phyloP scores from a whole-genome alignment of 78 protist genomes.

The Planoprotostelium fungivorum region DNA sequence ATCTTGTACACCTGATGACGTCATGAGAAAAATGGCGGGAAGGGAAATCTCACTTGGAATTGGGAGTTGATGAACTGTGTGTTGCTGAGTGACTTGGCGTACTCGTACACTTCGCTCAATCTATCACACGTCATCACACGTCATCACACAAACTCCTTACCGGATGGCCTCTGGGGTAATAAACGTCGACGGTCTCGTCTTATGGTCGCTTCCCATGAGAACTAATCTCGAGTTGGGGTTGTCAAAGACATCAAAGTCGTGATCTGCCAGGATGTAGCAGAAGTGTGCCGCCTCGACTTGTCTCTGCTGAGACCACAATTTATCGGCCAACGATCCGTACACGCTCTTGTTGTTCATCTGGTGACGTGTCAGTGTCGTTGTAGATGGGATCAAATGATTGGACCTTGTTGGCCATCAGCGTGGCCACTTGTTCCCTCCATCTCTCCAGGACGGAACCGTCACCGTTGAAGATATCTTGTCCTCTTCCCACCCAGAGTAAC shows the following conservation, averaged over 20 bases:
- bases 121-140: background rate
- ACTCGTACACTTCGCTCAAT: constrained; percentile 36
- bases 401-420: constrained; percentile 25
- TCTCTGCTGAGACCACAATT: constrained; percentile 45
- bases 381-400: background rate
- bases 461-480: background rate
- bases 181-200: constrained; percentile 20
- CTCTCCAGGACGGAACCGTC: constrained; percentile 7
- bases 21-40: constrained; percentile 15
- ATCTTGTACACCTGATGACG: constrained; percentile 25
- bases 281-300: constrained; percentile 50
- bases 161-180: constrained; percentile 43
- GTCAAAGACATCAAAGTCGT: constrained; percentile 37
- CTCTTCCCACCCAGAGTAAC: background rate
- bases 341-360: constrained; percentile 17
- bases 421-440: constrained; percentile 55
- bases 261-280: constrained; percentile 43
- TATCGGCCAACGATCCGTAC: constrained; percentile 46
- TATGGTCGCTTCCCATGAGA: constrained; percentile 47
- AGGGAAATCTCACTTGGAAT: constrained; percentile 8
- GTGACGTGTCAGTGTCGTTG: constrained; percentile 1
- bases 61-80: constrained; percentile 19
- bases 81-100: constrained; percentile 38
- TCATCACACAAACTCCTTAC: background rate
- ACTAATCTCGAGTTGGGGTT: constrained; percentile 51